Percentiles rank a stretch among this genome's conserved stretches.
These are phyloP conservation scores for Akebia trifoliata DNA, from an alignment of 164 flowering plant species.

Conservation along the genomic window DNA sequence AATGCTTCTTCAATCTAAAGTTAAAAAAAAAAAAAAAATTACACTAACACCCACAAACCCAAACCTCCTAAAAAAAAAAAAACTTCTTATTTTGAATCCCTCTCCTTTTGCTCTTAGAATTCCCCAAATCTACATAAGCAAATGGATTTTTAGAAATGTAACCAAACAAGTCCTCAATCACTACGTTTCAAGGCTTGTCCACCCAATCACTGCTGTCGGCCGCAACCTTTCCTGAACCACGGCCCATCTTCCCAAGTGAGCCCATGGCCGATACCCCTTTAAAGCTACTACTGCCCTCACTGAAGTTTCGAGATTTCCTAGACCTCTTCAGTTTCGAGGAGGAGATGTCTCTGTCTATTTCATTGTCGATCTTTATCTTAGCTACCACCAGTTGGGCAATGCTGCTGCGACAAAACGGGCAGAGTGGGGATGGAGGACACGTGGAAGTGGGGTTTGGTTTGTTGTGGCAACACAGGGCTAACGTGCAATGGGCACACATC, in stretches of 20 bases:
- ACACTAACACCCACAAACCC: constrained; percentile 2
- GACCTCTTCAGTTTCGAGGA: constrained; percentile 40
- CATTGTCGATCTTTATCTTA: constrained; percentile 28
- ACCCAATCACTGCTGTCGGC: constrained; percentile 44
- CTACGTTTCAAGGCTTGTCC: constrained; percentile 37
- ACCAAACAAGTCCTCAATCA: not conserved
- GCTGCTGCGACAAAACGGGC: constrained; percentile 91
- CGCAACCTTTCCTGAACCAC: constrained; percentile 59
- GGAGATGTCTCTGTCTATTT: constrained; percentile 35
- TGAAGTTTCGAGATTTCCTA: constrained; percentile 48
- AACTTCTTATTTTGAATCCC: not conserved
- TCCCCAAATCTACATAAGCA: not conserved
- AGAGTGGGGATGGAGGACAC: constrained; percentile 48
- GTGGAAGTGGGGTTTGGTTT: constrained; percentile 81
- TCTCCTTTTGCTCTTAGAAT: not conserved
- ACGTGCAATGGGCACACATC: constrained; percentile 97
- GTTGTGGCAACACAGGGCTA: constrained; percentile 89
- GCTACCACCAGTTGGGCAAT: constrained; percentile 69
- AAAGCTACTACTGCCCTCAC: constrained; percentile 90
- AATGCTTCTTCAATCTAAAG: too few relatives aligned
- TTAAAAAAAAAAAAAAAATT: too few relatives aligned
- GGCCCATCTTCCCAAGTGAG: constrained; percentile 57
- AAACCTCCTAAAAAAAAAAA: too few relatives aligned
- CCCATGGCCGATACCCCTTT: constrained; percentile 56
- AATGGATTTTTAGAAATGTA: not conserved